Percentiles rank a stretch among this genome's conserved stretches.
Conservation (phyloP, 2,329 filamentous ascomycete species). For the Lasiodiplodia hormozganensis region DNA sequence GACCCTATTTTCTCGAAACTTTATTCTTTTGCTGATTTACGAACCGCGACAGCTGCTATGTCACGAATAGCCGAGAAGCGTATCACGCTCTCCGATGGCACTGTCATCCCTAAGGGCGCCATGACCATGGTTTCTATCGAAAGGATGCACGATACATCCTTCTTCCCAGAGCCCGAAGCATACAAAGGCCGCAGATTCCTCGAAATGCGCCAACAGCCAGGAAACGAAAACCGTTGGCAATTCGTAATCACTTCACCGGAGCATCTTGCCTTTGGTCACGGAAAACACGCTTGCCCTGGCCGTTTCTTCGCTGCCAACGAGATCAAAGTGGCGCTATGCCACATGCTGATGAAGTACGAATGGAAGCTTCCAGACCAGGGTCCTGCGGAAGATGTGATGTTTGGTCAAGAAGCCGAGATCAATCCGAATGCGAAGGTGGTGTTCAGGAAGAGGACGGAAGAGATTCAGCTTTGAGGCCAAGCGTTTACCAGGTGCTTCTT, state of each 20-base stretch:
- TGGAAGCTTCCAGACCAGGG: conserved; percentile 32
- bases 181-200: conserved; percentile 30
- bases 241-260: conserved; percentile 33
- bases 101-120: conserved; percentile 35
- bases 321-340: conserved; percentile 30
- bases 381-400: too few species aligned
- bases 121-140: conserved; percentile 29
- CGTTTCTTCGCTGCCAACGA: conserved; percentile 33
- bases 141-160: conserved; percentile 27
- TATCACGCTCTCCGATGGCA: conserved; percentile 37
- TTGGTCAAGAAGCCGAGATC: too few species aligned
- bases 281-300: conserved; percentile 23
- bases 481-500: too few species aligned
- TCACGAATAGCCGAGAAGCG: conserved; percentile 19
- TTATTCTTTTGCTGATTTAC: neutral
- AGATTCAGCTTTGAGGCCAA: too few species aligned
- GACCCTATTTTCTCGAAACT: too few species aligned
- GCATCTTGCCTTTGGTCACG: conserved; percentile 30
- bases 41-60: conserved; percentile 25
- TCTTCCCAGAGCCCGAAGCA: conserved; percentile 26
- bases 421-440: too few species aligned
- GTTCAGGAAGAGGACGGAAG: too few species aligned
- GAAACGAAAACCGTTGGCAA: conserved; percentile 27
- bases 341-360: conserved; percentile 32
- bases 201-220: conserved; percentile 29